Evolutionary conservation across 768 basidiomycete species (phyloP).

Genomic region (Amanita pallidorosea): DNA sequence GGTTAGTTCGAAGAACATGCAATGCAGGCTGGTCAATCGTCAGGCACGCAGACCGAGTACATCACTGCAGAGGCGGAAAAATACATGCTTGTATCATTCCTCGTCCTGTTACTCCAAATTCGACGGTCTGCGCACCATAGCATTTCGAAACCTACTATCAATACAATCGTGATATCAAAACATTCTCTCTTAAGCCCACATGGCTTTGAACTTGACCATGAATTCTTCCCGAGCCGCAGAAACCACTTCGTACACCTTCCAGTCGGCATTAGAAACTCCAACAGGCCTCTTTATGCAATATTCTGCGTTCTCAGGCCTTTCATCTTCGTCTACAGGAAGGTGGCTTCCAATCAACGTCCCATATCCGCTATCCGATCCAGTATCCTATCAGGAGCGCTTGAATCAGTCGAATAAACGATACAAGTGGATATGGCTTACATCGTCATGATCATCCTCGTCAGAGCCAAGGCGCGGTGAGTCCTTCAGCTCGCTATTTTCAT

Average conservation of each 20-base stretch:
- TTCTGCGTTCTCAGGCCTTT: conserved; percentile 2
- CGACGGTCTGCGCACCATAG: too few relatives aligned
- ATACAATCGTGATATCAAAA: neutral
- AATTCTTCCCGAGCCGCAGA: conserved; percentile 36
- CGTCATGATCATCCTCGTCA: neutral
- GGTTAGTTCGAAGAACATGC: too few relatives aligned
- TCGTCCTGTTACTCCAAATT: neutral
- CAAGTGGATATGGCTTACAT: neutral
- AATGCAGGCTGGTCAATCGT: too few relatives aligned
- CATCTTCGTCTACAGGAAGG: conserved; percentile 11
- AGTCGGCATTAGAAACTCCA: conserved; percentile 34
- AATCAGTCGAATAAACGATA: conserved; percentile 8
- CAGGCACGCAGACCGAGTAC: too few relatives aligned
- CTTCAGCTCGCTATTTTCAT: neutral
- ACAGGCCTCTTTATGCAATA: conserved; percentile 19
- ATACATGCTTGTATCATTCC: too few relatives aligned
- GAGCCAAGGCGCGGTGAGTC: neutral
- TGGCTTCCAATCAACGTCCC: conserved; percentile 13
- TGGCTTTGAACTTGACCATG: conserved; percentile 46
- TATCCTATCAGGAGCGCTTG: conserved; percentile 7
- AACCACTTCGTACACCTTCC: conserved; percentile 45
- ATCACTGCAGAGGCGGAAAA: too few relatives aligned
- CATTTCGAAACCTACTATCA: neutral
- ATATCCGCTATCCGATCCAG: conserved; percentile 15
- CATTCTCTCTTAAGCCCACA: conserved; percentile 36